These are phyloP conservation scores for Apiospora koreana DNA, from an alignment of 2,329 filamentous ascomycete genomes.

Conservation along the genomic window DNA sequence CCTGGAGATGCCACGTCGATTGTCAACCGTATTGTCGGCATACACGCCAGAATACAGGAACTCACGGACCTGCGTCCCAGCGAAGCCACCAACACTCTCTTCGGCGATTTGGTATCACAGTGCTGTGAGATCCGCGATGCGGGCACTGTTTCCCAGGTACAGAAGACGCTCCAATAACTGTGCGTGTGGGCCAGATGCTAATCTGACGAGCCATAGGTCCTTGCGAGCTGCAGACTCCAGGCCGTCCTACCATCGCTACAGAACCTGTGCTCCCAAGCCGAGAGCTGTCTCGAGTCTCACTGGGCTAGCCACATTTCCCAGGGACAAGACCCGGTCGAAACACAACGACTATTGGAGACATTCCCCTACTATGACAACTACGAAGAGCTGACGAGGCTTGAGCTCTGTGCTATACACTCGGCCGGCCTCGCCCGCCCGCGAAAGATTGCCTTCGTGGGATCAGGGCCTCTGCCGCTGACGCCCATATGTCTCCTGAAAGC, in stretches of 20 bases:
- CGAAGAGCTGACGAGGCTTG: slow-evolving; percentile 46
- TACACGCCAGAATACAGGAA: neutral
- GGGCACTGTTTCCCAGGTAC: neutral
- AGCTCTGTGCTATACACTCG: slow-evolving; percentile 42
- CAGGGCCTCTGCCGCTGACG: slow-evolving; percentile 50
- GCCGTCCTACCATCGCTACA: slow-evolving; percentile 39
- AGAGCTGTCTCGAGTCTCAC: slow-evolving; percentile 44
- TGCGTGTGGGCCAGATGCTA: neutral
- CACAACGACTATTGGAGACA: slow-evolving; percentile 28
- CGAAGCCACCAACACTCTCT: slow-evolving; percentile 5
- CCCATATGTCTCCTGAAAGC: slow-evolving; percentile 43
- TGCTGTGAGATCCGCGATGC: slow-evolving; percentile 8
- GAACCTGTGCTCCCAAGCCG: slow-evolving; percentile 43
- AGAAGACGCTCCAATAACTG: too few species aligned
- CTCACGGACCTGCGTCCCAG: neutral
- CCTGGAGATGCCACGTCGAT: neutral
- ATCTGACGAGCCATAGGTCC: slow-evolving; percentile 28
- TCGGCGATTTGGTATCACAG: neutral
- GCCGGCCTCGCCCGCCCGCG: slow-evolving; percentile 31
- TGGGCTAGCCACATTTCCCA: slow-evolving; percentile 41
- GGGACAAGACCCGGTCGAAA: slow-evolving; percentile 15
- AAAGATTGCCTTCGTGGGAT: slow-evolving; percentile 49
- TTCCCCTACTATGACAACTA: slow-evolving; percentile 55
- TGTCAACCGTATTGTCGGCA: neutral
- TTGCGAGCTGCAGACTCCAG: slow-evolving; percentile 32